Base-by-base conservation (phyloP, 2,329 filamentous ascomycete genomes). In the Ascochyta koolunga region DNA sequence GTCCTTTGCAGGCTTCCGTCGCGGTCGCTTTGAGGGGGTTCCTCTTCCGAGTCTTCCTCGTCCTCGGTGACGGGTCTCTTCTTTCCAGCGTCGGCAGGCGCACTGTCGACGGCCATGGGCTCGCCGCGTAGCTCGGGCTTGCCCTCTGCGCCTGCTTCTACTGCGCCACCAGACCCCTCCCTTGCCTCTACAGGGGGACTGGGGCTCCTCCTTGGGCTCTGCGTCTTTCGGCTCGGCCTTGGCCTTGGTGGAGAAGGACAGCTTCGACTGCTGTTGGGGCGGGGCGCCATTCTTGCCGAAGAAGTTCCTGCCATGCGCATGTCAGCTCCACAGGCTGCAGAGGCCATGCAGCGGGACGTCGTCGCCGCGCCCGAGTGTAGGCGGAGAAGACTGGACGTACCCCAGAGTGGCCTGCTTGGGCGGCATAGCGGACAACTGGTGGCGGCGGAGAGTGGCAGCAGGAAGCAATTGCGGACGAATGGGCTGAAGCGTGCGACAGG, bases 331-430 rank as follows among this genome's bases (percentile, higher is more conserved):
- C 22, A 6, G 25, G 4, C 21, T 4, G 13, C n/a, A 29, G 10
- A 10, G 13, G 4, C 5, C 7, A 19, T 46, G 21, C 29, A 29
- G 50, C 41, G 45, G 32, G 52, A 37, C 33, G 22, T 56, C 27
- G 33, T 59, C 48, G 56, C 75, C 80, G 76, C 85, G 92, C 89
- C 87, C 84, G 75, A 93, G 78, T 65, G 87, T 91, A 71, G 83
- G 85, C 80, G 93, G 90, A 61, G 82, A 82, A 67, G 86, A 79
- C 77, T 85, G 88, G 59, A 93, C 91, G 79, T 95, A 96, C 92
- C 90, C 90, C 75, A 96, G 79, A 57, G 90, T 96, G 68, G 89
- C 86, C 78, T 96, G 91, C 73, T 90, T 92, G 18, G 78, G 78
- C 43, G 79, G 64, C 79, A 81, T 81, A 36, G 44, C 59, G 64